These are phyloP conservation scores for Didymella pomorum DNA, from an alignment of 2,329 filamentous ascomycete genomes.

Conservation along the genomic window DNA sequence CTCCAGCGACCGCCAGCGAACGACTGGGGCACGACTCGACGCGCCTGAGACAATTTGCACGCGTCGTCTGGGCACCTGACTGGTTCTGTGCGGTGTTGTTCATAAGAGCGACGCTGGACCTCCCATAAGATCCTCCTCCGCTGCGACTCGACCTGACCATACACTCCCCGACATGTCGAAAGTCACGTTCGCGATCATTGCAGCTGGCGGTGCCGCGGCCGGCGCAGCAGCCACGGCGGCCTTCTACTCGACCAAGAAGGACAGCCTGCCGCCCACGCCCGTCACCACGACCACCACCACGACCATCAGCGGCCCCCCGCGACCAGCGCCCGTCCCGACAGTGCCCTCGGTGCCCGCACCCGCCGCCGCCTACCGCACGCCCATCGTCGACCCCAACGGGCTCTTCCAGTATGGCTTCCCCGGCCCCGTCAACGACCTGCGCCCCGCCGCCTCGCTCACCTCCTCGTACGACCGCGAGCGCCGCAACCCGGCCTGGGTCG, in stretches of 20 bases:
- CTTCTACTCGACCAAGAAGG: constrained; percentile 52
- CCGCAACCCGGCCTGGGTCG: constrained; percentile 89
- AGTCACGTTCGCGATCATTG: constrained; percentile 59
- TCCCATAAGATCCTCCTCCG: too few relatives aligned
- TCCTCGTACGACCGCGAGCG: constrained; percentile 90
- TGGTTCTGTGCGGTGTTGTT: constrained; percentile 15
- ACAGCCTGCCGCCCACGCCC: constrained; percentile 33
- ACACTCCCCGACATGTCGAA: constrained; percentile 53
- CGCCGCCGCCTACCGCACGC: constrained; percentile 31
- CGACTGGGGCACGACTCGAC: constrained; percentile 37
- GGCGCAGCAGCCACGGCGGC: constrained; percentile 60
- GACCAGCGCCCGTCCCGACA: constrained; percentile 34
- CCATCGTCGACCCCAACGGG: constrained; percentile 59
- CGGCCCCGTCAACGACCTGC: constrained; percentile 84
- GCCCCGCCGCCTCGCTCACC: constrained; percentile 76
- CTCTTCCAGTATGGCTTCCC: constrained; percentile 76
- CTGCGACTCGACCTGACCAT: constrained; percentile 34
- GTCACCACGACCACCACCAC: constrained; percentile 50
- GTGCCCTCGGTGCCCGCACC: constrained; percentile 39
- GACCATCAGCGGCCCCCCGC: constrained; percentile 39
- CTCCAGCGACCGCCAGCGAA: constrained; percentile 14
- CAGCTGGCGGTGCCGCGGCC: constrained; percentile 57
- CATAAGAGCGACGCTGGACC: constrained; percentile 27
- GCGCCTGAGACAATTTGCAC: constrained; percentile 49
- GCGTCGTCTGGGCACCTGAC: constrained; percentile 45